phyloP scores from a whole-genome alignment of 164 flowering plant species.

The Stephania yunnanensis region DNA sequence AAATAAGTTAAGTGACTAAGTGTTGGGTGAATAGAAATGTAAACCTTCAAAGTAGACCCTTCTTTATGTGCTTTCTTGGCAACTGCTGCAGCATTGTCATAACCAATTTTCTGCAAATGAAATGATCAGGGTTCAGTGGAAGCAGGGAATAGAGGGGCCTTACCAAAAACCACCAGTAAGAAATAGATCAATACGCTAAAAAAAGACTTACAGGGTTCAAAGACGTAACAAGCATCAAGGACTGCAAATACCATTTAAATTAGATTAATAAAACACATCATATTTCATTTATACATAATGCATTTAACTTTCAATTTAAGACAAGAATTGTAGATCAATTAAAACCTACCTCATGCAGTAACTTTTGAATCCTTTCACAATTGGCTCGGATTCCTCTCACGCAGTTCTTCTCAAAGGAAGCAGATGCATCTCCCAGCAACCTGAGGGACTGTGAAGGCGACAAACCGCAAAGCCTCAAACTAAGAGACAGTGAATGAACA shows the following conservation, averaged over 20 bases:
- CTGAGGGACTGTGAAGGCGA: slow-evolving; percentile 59
- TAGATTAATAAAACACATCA: slow-evolving; percentile 7
- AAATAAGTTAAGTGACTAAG: background rate
- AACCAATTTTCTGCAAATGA: slow-evolving; percentile 79
- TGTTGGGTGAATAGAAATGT: slow-evolving; percentile 4
- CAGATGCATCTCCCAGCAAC: slow-evolving; percentile 92
- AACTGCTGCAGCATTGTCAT: slow-evolving; percentile 97
- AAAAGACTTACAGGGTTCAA: slow-evolving; percentile 83
- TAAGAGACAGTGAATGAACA: background rate
- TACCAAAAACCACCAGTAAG: background rate
- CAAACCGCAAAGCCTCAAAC: too few species aligned
- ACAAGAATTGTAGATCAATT: background rate
- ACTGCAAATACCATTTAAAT: slow-evolving; percentile 48
- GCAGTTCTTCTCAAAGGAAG: slow-evolving; percentile 96
- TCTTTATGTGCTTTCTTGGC: slow-evolving; percentile 99
- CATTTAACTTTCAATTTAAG: slow-evolving; percentile 14
- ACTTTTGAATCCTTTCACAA: slow-evolving; percentile 74
- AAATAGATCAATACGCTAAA: background rate
- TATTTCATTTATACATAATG: background rate
- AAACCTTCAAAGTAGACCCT: slow-evolving; percentile 81
- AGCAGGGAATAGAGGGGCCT: background rate
- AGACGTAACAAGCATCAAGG: slow-evolving; percentile 97
- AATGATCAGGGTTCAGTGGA: slow-evolving; percentile 2
- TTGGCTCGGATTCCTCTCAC: slow-evolving; percentile 92
- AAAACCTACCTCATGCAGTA: slow-evolving; percentile 74